Evolutionary conservation across 257 asterid genomes (phyloP).

Genomic region (Linaria vulgaris): DNA sequence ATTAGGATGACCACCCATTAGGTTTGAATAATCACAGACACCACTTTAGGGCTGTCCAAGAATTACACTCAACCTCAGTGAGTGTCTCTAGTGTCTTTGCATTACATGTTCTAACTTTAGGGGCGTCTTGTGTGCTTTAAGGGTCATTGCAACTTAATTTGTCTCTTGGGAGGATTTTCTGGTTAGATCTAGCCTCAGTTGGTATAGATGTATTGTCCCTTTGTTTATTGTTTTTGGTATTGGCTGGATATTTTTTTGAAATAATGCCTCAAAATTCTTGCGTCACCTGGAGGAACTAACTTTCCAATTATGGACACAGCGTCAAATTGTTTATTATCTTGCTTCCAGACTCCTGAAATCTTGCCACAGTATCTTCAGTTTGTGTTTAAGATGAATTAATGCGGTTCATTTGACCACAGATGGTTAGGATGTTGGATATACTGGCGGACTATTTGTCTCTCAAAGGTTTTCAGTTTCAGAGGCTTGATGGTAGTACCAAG

Average conservation of each 20-base stretch:
- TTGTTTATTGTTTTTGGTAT: too few relatives aligned
- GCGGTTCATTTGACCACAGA: constrained; percentile 48
- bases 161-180: too few relatives aligned
- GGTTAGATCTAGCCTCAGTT: too few relatives aligned
- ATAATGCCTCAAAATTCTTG: constrained; percentile 1
- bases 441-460: constrained; percentile 88
- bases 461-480: constrained; percentile 94
- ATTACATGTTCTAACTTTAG: too few relatives aligned
- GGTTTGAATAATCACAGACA: too few relatives aligned
- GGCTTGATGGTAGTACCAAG: constrained; percentile 99
- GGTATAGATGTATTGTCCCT: too few relatives aligned
- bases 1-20: too few relatives aligned
- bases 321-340: neutral
- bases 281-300: neutral
- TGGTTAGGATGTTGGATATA: constrained; percentile 98
- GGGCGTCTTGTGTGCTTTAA: too few relatives aligned
- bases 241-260: neutral
- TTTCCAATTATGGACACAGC: constrained; percentile 15
- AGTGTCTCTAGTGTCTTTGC: too few relatives aligned
- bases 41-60: too few relatives aligned
- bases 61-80: too few relatives aligned
- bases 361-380: constrained; percentile 8
- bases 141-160: too few relatives aligned
- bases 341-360: neutral
- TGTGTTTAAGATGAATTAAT: constrained; percentile 20